Percentiles rank a stretch among this genome's conserved stretches.
Evolutionary conservation across 2,329 filamentous ascomycete species (phyloP).

Genomic region (Aspergillus vadensis): DNA sequence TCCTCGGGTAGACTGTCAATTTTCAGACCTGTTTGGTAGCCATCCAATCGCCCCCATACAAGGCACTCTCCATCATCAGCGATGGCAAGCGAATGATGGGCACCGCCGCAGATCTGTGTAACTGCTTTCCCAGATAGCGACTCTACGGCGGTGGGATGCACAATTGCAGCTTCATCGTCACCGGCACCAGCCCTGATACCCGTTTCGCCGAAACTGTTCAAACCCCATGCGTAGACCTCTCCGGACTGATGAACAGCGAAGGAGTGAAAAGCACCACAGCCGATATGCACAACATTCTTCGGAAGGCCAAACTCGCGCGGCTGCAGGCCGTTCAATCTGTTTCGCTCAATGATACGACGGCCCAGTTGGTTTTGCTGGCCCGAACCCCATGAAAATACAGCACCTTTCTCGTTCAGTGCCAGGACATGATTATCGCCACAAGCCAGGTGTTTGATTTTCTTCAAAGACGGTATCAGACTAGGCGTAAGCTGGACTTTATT

Average conservation of each 20-base stretch:
- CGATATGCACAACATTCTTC: conserved; percentile 61
- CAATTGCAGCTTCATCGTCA: conserved; percentile 69
- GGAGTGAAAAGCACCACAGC: conserved; percentile 77
- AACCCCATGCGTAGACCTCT: conserved; percentile 76
- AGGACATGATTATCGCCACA: conserved; percentile 61
- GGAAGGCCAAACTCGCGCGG: conserved; percentile 62
- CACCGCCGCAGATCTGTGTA: conserved; percentile 68
- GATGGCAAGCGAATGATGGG: conserved; percentile 70
- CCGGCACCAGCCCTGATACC: conserved; percentile 66
- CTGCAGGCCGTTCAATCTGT: conserved; percentile 55
- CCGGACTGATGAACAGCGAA: conserved; percentile 72
- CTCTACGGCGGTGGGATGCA: conserved; percentile 69
- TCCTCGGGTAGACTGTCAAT: conserved; percentile 58
- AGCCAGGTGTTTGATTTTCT: conserved; percentile 57
- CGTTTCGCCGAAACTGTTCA: conserved; percentile 85
- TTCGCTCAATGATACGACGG: conserved; percentile 62
- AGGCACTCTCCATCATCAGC: conserved; percentile 58
- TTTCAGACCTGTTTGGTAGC: conserved; percentile 63
- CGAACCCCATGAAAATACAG: conserved; percentile 66
- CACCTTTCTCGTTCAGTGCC: conserved; percentile 59
- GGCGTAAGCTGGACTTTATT: conserved; percentile 50
- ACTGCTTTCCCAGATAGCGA: conserved; percentile 67
- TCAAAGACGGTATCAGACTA: conserved; percentile 53
- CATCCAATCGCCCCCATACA: conserved; percentile 63
- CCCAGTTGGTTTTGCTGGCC: conserved; percentile 71